A percentile compares a stretch with the other conserved stretches of the same genome.
Conservation (phyloP, 2,329 filamentous ascomycete genomes). For the Pseudogymnoascus sp. region DNA sequence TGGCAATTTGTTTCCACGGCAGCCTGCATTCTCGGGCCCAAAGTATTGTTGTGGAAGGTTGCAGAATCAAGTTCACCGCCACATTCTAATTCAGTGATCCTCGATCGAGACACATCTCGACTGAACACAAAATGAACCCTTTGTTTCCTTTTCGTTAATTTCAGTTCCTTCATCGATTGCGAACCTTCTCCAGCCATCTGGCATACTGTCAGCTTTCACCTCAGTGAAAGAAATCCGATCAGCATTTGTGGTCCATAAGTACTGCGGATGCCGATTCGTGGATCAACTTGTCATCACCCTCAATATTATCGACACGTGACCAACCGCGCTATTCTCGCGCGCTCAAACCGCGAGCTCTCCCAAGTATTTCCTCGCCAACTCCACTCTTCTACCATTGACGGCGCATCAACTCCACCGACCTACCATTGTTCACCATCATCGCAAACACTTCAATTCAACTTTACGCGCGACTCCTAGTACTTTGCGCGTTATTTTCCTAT, state of each 20-base stretch:
- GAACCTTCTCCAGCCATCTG: background rate
- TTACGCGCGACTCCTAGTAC: background rate
- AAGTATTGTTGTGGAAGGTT: slow-evolving; percentile 4
- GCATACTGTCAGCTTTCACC: background rate
- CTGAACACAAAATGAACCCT: background rate
- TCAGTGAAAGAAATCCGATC: background rate
- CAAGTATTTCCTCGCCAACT: slow-evolving; percentile 9
- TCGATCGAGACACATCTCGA: slow-evolving; percentile 3
- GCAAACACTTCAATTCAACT: background rate
- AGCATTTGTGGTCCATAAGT: background rate
- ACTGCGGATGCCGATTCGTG: background rate
- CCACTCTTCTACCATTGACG: slow-evolving; percentile 3
- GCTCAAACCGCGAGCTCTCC: slow-evolving; percentile 7
- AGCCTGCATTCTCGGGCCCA: slow-evolving; percentile 1
- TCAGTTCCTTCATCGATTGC: background rate
- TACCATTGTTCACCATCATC: slow-evolving; percentile 5
- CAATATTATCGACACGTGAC: slow-evolving; percentile 8
- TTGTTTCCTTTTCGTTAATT: background rate
- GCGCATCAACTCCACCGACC: slow-evolving; percentile 7
- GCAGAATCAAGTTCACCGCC: slow-evolving; percentile 1
- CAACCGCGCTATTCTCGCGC: slow-evolving; percentile 10
- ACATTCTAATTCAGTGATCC: background rate
- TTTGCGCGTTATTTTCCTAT: slow-evolving; percentile 8
- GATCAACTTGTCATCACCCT: slow-evolving; percentile 4
- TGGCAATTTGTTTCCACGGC: background rate